Evolutionary conservation across 1,284 basidiomycete species (phyloP), one percentile per base, ranked within the genome.

Genomic region (Fomitiporia mediterranea): DNA sequence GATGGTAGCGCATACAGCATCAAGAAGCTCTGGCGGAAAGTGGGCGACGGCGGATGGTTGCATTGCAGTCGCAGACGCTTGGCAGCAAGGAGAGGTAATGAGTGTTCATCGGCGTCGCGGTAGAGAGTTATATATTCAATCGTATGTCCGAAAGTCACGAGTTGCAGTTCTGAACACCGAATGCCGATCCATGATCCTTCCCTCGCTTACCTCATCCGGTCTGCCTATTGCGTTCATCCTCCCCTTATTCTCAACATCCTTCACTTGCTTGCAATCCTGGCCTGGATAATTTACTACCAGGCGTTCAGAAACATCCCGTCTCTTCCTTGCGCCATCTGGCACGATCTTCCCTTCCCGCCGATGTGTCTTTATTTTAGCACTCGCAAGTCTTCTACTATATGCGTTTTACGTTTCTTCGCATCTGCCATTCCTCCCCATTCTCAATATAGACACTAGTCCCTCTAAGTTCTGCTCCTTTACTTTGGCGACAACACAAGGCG

Each of bases 1-100:
- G 35, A 91, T 71, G 54, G 86, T 76, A 0, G 82, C 79, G 62
- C 86, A 89, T 57, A 91, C 82, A 34, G 79, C 69, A 54, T 79
- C 79, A 49, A 88, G 75, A 13, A 91, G 68, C 64, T 91, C 88
- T 5, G 81, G 74, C 11, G 88, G 87, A 66, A 67, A 73, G 23
- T 56, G 53, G 53, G 61, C 57, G 17, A 69, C 63, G 27, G 60
- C 40, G 35, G 34, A 48, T 15, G 56, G 17, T 27, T 35, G 34
- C 34, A 50, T 35, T 17, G 27, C 19, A 25, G 37, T 21, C 25
- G 42, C 13, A 21, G 42, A 23, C 21, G 7, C n/a, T 40, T 51
- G 30, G 25, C 37, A 25, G 38, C 3, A 37, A 27, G 25, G 30
- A 23, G 43, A 44, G 25, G 8, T 5, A n/a, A n/a, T 39, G 34